A percentile compares a stretch with the other conserved stretches of the same genome.
phyloP scores from a whole-genome alignment of 208 protist species.

The Trypanosoma conorhini region DNA sequence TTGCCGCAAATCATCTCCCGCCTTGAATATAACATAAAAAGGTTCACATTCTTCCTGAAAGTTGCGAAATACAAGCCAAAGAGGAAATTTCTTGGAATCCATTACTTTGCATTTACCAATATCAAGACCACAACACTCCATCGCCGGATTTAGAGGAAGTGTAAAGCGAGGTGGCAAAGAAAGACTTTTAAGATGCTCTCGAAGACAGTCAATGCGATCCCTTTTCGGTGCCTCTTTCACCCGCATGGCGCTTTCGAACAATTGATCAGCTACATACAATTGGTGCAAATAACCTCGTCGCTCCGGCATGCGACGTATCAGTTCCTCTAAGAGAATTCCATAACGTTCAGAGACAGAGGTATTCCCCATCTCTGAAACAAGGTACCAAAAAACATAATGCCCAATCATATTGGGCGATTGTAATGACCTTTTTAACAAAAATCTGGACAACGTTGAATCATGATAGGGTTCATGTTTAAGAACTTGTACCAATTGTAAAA shows the following conservation, averaged over 20 bases:
- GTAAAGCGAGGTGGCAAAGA: constrained; percentile 64
- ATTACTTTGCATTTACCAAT: constrained; percentile 93
- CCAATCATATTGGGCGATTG: constrained; percentile 74
- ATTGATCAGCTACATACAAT: constrained; percentile 57
- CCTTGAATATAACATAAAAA: constrained; percentile 88
- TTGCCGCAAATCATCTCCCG: constrained; percentile 94
- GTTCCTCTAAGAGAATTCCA: constrained; percentile 83
- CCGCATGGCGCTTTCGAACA: constrained; percentile 58
- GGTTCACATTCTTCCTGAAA: constrained; percentile 55
- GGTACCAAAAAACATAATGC: constrained; percentile 87
- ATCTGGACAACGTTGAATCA: constrained; percentile 64
- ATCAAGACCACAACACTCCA: constrained; percentile 77
- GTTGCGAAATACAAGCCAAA: constrained; percentile 93
- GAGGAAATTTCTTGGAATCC: constrained; percentile 92
- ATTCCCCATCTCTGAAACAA: constrained; percentile 86
- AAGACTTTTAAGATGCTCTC: constrained; percentile 46
- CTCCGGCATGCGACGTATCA: constrained; percentile 61
- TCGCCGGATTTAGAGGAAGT: constrained; percentile 59
- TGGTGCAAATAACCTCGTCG: constrained; percentile 54
- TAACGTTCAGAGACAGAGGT: constrained; percentile 68
- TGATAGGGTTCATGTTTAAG: constrained; percentile 90
- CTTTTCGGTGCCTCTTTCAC: constrained; percentile 54
- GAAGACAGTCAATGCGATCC: constrained; percentile 47
- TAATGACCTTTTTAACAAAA: constrained; percentile 72
- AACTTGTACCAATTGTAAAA: constrained; percentile 88